These are phyloP conservation scores for Globisporangium yorkense DNA, from an alignment of 352 stramenopile genomes.

Conservation along the genomic window DNA sequence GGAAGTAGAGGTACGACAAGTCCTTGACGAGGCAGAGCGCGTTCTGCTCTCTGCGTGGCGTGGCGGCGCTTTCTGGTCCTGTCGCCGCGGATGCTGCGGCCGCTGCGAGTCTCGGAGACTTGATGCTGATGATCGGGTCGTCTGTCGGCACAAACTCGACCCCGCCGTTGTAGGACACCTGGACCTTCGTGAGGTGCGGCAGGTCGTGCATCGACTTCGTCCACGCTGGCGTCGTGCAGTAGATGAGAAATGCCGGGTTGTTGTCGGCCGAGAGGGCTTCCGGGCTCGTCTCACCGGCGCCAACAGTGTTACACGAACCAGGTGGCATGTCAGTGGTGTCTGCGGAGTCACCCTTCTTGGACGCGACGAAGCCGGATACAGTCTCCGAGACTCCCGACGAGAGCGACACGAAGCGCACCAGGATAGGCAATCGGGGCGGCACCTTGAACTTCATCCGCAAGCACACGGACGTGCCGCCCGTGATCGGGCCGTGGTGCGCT, in stretches of 20 bases:
- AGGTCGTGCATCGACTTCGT: conserved; percentile 14
- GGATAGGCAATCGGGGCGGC: conserved; percentile 30
- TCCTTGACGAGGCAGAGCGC: conserved; percentile 35
- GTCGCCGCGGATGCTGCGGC: neutral
- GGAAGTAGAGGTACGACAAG: conserved; percentile 66
- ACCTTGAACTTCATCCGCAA: conserved; percentile 76
- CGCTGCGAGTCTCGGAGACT: conserved; percentile 3
- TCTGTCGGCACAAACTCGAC: conserved; percentile 41
- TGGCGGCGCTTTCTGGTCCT: neutral
- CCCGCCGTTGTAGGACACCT: conserved; percentile 63
- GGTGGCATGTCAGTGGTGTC: neutral
- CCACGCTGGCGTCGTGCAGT: conserved; percentile 46
- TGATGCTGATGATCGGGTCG: conserved; percentile 7
- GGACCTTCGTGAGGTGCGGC: conserved; percentile 57
- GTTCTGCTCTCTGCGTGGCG: neutral
- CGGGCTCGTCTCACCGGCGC: neutral
- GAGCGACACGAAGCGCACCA: conserved; percentile 50
- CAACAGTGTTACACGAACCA: neutral
- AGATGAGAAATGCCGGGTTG: conserved; percentile 34
- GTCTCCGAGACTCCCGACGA: conserved; percentile 15
- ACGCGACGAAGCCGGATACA: conserved; percentile 13
- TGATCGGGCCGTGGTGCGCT: conserved; percentile 57
- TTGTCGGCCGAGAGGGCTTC: conserved; percentile 9
- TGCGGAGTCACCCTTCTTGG: neutral
- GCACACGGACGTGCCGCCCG: conserved; percentile 45